A percentile compares a stretch with the other conserved stretches of the same genome.
Evolutionary conservation across 2,329 filamentous ascomycete genomes (phyloP).

Genomic region (Emergomyces orientalis): DNA sequence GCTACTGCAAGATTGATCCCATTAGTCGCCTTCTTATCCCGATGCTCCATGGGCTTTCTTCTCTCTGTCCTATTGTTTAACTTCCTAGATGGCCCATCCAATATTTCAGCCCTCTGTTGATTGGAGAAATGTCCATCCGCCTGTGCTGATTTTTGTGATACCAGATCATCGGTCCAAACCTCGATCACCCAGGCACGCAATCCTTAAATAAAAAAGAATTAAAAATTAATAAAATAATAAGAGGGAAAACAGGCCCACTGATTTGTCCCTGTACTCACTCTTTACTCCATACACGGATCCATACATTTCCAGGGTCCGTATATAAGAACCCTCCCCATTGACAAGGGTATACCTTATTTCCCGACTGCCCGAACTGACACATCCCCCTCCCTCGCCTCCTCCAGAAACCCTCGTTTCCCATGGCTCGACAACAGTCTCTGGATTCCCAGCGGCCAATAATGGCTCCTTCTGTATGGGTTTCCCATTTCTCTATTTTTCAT

Average conservation of each 20-base stretch:
- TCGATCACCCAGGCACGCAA: background rate
- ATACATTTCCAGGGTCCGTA: background rate
- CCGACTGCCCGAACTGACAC: background rate
- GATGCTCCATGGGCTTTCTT: background rate
- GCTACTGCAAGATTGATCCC: background rate
- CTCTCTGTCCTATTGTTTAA: background rate
- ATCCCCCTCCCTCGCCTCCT: background rate
- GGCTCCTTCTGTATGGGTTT: constrained; percentile 42
- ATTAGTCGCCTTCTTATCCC: background rate
- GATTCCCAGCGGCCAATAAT: constrained; percentile 50
- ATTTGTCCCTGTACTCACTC: background rate
- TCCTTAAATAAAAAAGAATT: background rate
- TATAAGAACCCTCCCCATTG: background rate
- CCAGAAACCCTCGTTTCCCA: constrained; percentile 12
- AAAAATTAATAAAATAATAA: background rate
- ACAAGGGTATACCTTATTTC: background rate
- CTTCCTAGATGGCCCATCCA: background rate
- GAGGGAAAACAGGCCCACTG: background rate
- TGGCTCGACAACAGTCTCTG: constrained; percentile 38
- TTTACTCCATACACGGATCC: background rate
- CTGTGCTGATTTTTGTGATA: background rate
- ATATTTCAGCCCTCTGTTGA: constrained; percentile 4
- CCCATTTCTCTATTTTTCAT: constrained; percentile 6
- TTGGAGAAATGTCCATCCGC: background rate
- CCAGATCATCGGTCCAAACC: background rate